Percentiles rank a stretch among this genome's conserved stretches.
These are phyloP conservation scores for Zymoseptoria crescenta DNA, from an alignment of 2,329 filamentous ascomycete genomes.

Conservation along the genomic window DNA sequence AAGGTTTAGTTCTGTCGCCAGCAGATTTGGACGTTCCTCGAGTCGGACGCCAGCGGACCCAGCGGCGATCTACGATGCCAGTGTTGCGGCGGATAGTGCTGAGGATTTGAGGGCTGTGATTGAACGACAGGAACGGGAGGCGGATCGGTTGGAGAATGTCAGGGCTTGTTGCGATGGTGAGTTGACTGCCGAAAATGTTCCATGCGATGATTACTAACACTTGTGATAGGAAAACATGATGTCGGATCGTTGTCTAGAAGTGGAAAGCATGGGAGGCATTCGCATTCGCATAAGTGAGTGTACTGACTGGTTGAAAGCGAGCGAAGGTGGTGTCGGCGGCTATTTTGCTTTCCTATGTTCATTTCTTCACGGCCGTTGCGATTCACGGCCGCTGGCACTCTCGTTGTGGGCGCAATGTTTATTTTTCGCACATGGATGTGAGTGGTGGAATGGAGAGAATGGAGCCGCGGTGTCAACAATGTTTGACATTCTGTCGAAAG, in stretches of 20 bases:
- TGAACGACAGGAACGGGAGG: slow-evolving; percentile 65
- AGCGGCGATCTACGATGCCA: slow-evolving; percentile 42
- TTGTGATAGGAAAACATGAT: slow-evolving; percentile 42
- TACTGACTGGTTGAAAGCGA: not conserved
- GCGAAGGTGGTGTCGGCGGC: no score
- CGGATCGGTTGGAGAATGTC: slow-evolving; percentile 84
- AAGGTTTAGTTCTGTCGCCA: slow-evolving; percentile 23
- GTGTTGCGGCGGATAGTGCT: slow-evolving; percentile 52
- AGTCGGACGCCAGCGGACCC: slow-evolving; percentile 18
- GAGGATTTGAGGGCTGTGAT: slow-evolving; percentile 77
- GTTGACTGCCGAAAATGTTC: slow-evolving; percentile 27
- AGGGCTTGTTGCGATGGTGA: slow-evolving; percentile 94
- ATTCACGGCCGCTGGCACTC: not conserved
- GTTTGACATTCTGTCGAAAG: not conserved
- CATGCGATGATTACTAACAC: slow-evolving; percentile 1
- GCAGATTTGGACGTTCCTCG: slow-evolving; percentile 18
- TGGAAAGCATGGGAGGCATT: slow-evolving; percentile 9
- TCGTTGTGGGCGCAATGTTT: not conserved
- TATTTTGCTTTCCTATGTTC: not conserved
- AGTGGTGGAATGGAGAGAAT: not conserved
- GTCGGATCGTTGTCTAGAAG: slow-evolving; percentile 37
- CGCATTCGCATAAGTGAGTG: slow-evolving; percentile 6
- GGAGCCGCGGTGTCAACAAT: not conserved
- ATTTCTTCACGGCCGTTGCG: not conserved
- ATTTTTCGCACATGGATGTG: not conserved